phyloP scores from a whole-genome alignment of 2,329 filamentous ascomycete species.

The Trichoderma aggressivum region DNA sequence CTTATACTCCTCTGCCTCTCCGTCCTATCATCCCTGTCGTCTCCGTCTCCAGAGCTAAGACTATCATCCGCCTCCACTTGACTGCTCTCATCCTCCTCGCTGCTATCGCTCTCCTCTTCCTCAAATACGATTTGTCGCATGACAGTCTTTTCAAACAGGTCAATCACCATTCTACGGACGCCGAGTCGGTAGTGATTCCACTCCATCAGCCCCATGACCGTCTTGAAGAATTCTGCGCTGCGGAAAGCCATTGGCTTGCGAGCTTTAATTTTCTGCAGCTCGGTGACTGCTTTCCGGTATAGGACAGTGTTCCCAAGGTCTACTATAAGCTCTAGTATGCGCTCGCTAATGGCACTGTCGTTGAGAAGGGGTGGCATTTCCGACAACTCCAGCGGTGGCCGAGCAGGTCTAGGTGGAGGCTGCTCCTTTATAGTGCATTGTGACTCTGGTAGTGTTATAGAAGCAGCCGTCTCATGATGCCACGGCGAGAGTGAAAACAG shows the following conservation, averaged over 20 bases:
- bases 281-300: conserved; percentile 79
- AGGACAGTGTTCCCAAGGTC: conserved; percentile 92
- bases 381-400: conserved; percentile 43
- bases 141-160: conserved; percentile 89
- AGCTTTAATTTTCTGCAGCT: conserved; percentile 75
- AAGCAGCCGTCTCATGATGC: conserved; percentile 49
- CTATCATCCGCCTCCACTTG: conserved; percentile 56
- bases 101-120: conserved; percentile 51
- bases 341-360: conserved; percentile 65
- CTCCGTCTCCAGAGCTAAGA: conserved; percentile 47
- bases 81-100: conserved; percentile 25
- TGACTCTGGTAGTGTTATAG: conserved; percentile 46
- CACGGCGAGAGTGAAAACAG: conserved; percentile 70
- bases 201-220: conserved; percentile 80
- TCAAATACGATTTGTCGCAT: conserved; percentile 76
- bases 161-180: conserved; percentile 84
- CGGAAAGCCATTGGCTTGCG: conserved; percentile 73
- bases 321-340: conserved; percentile 78
- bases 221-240: conserved; percentile 74
- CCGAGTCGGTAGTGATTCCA: conserved; percentile 84
- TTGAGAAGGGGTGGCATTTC: conserved; percentile 46
- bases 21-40: conserved; percentile 53
- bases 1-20: conserved; percentile 56
- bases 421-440: conserved; percentile 52
- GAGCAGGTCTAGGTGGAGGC: conserved; percentile 41